These are phyloP conservation scores for Epichloe baconii DNA, from an alignment of 2,329 filamentous ascomycete species.

Conservation along the genomic window DNA sequence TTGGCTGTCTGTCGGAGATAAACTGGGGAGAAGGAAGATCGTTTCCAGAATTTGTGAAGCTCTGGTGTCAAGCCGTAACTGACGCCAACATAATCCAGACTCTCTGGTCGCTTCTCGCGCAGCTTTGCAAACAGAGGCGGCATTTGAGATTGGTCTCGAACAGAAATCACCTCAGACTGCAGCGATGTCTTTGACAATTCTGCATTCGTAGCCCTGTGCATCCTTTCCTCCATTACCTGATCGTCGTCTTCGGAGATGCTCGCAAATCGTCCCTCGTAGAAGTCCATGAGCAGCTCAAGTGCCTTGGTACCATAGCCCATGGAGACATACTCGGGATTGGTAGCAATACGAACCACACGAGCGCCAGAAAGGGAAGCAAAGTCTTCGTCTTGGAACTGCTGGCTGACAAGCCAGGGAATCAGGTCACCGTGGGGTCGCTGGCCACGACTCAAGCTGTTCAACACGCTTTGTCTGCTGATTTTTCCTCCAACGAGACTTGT, in stretches of 20 bases:
- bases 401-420: conserved; percentile 94
- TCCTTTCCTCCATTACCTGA: conserved; percentile 41
- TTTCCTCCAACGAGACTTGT: conserved; percentile 85
- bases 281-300: conserved; percentile 74
- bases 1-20: conserved; percentile 94
- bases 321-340: conserved; percentile 79
- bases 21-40: conserved; percentile 70
- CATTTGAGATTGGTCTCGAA: conserved; percentile 83
- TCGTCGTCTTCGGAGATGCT: conserved; percentile 62
- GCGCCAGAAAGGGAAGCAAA: conserved; percentile 90
- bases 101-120: conserved; percentile 64
- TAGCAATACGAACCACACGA: conserved; percentile 85
- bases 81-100: conserved; percentile 86
- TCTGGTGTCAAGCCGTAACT: conserved; percentile 81
- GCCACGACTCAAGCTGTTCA: conserved; percentile 79
- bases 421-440: conserved; percentile 83
- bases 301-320: conserved; percentile 94
- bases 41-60: conserved; percentile 96
- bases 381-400: conserved; percentile 96
- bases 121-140: conserved; percentile 86
- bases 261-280: conserved; percentile 88
- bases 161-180: conserved; percentile 75
- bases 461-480: conserved; percentile 84
- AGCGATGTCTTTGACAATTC: conserved; percentile 67
- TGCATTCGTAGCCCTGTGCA: conserved; percentile 68